Evolutionary conservation across 345 rosid species (phyloP).

Genomic region (Citrus inodora): DNA sequence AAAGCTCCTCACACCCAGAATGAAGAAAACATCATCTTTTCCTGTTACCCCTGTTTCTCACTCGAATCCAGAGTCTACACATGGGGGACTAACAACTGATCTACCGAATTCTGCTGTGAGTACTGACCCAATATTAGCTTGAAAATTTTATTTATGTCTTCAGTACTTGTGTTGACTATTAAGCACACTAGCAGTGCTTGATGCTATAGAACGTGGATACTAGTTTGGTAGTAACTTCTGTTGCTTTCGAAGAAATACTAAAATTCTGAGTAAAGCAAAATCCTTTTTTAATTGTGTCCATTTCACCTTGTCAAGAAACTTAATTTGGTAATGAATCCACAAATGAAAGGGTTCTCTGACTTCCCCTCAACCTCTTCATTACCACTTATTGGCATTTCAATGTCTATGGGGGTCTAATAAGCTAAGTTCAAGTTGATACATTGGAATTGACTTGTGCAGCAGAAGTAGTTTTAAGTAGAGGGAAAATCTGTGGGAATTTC

Average conservation of each 20-base stretch:
- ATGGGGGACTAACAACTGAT: conserved; percentile 50
- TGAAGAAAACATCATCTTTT: conserved; percentile 55
- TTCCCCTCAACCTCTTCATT: background rate
- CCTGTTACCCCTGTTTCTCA: conserved; percentile 68
- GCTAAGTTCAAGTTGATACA: background rate
- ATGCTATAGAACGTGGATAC: background rate
- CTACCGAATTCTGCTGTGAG: conserved; percentile 44
- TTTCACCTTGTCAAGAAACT: background rate
- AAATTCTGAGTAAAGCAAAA: background rate
- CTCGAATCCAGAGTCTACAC: conserved; percentile 92
- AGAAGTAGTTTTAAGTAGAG: background rate
- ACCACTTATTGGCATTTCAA: background rate
- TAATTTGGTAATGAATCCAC: background rate
- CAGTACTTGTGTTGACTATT: background rate
- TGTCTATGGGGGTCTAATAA: background rate
- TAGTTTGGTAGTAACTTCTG: background rate
- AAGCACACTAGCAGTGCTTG: background rate
- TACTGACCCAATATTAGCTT: background rate
- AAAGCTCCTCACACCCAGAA: conserved; percentile 52
- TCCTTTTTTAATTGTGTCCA: background rate
- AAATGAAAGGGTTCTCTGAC: background rate
- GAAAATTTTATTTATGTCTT: background rate
- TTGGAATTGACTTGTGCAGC: background rate
- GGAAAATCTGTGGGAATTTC: background rate
- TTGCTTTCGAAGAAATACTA: background rate